A percentile compares a stretch with the other conserved stretches of the same genome.
Evolutionary conservation across 2,329 filamentous ascomycete species (phyloP).

Genomic region (Emericellopsis cladophorae): DNA sequence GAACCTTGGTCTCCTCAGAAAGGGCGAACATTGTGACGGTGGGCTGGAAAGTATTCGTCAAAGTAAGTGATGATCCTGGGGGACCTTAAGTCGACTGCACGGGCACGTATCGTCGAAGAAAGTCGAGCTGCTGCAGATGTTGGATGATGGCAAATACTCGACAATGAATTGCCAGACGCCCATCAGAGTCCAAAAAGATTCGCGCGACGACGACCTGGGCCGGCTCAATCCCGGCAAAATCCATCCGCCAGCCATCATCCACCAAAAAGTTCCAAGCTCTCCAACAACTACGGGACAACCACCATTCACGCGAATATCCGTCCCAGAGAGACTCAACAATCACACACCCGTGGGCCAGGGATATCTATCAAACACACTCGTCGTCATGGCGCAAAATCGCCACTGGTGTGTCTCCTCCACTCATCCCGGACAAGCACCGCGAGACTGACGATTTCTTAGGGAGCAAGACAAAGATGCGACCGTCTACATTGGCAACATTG

Average conservation of each 20-base stretch:
- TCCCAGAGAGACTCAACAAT: neutral
- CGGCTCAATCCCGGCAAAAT: conserved; percentile 18
- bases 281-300: neutral
- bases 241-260: conserved; percentile 1
- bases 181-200: conserved; percentile 8
- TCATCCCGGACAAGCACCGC: neutral
- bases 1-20: conserved; percentile 94
- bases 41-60: neutral
- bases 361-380: conserved; percentile 2
- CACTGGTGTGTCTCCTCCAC: conserved; percentile 49
- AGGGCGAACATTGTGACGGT: conserved; percentile 47
- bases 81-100: too few species aligned
- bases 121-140: neutral
- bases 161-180: neutral
- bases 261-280: conserved; percentile 10
- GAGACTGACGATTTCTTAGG: conserved; percentile 32
- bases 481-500: conserved; percentile 95
- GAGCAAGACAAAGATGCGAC: conserved; percentile 98
- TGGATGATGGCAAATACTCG: neutral
- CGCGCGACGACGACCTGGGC: conserved; percentile 4
- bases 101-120: neutral
- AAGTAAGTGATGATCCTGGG: too few species aligned
- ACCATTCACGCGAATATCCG: neutral
- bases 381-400: conserved; percentile 52
- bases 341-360: neutral